Base-by-base conservation (phyloP, 2,329 filamentous ascomycete genomes). In the Didymella segeticola region DNA sequence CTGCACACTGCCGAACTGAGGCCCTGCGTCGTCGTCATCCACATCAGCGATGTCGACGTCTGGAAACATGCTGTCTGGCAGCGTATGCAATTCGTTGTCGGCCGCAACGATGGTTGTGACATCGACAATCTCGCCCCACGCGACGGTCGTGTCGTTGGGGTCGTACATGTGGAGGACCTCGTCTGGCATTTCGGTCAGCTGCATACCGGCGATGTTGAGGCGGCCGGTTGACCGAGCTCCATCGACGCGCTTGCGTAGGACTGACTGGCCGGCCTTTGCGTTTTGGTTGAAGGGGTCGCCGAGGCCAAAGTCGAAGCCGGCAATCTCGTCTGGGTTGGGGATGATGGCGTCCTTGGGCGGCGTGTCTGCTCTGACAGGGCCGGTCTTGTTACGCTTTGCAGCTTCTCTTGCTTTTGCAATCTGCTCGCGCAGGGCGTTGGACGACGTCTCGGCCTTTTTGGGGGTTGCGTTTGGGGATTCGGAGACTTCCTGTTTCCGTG, bases 141-240 rank as follows among this genome's bases (percentile, higher is more conserved):
- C 86, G 10, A 86, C 83, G 19, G 83, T 78, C 11, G 79, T 80
- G 30, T 88, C 85, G 49, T 86, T 82, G 19, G 71, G 63, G 47
- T 92, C 87, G 71, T 97, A 98, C 93, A 98, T 98, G 48, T 87
- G 86, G 76, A 96, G 78, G 0, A 98, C 89, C 68, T 96, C 90
- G 1, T 84, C 75, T 0, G 95, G 95, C 3, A 99, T 89, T 52
- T 89, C 82, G 56, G 86, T 89, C 31, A 99, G 75, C 1, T 86
- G 85, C 81, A 98, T 83, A 0, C 90, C 92, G 1, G 93, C 88
- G 68, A 99, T 93, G 61, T 97, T 97, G 31, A 99, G 80, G 45
- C 88, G 85, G 2, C 95, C 95, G 29, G 89, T 89, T 0, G 84
- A 86, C 41, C 92, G 84, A 1, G 90, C 95, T 14, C 84, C 78